A percentile compares a stretch with the other conserved stretches of the same genome.
phyloP scores from a whole-genome alignment of 345 rosid genomes.

The Gossypium stocksii region DNA sequence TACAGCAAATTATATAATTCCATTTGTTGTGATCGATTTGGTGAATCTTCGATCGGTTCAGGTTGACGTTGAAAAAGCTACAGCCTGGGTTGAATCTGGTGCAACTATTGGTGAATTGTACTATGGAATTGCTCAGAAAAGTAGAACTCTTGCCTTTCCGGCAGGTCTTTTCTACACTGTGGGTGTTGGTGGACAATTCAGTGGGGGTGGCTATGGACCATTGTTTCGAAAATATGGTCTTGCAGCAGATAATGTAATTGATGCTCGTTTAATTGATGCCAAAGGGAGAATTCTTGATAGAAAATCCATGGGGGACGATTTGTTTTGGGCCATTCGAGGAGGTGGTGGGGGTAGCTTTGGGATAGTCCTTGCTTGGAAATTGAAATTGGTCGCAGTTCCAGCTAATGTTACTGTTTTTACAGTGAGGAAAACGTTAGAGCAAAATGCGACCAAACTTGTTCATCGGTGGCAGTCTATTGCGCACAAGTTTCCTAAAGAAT shows the following conservation, averaged over 20 bases:
- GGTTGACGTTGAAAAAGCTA: slow-evolving; percentile 27
- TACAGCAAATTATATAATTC: slow-evolving; percentile 23
- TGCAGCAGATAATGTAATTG: slow-evolving; percentile 66
- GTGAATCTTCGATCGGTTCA: slow-evolving; percentile 38
- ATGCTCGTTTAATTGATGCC: slow-evolving; percentile 52
- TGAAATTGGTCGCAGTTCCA: background rate
- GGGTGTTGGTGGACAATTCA: slow-evolving; percentile 59
- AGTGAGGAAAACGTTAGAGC: background rate
- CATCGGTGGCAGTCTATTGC: background rate
- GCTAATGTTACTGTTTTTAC: background rate
- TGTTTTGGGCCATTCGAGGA: slow-evolving; percentile 49
- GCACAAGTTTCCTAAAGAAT: background rate
- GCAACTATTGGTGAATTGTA: slow-evolving; percentile 62
- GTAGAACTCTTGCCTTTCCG: slow-evolving; percentile 53
- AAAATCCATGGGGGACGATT: slow-evolving; percentile 57
- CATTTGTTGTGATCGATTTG: slow-evolving; percentile 52
- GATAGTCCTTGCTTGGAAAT: background rate
- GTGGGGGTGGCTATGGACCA: slow-evolving; percentile 59
- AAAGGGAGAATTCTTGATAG: slow-evolving; percentile 52
- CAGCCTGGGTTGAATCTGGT: slow-evolving; percentile 68
- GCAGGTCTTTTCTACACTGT: slow-evolving; percentile 53
- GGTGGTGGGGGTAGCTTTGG: background rate
- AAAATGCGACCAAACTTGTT: background rate
- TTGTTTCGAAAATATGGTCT: slow-evolving; percentile 73
- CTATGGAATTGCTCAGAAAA: slow-evolving; percentile 46